Percentiles rank a stretch among this genome's conserved stretches.
phyloP scores from a whole-genome alignment of 805 yeast species.

The Isabelozyma rhagii region DNA sequence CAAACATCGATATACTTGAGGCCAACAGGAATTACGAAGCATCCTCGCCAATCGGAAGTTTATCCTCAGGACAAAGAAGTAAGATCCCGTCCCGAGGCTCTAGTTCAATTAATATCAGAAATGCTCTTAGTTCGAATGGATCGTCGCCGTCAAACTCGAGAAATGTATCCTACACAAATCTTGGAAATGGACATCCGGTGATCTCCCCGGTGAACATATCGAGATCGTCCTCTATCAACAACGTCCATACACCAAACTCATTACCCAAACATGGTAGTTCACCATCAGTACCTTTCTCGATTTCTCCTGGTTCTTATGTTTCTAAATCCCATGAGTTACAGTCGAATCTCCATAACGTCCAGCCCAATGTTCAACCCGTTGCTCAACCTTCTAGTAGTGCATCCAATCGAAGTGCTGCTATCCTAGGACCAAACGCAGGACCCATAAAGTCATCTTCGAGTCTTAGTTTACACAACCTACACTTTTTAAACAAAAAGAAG shows the following conservation, averaged over 20 bases:
- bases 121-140: conserved; percentile 13
- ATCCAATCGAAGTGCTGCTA: conserved; percentile 24
- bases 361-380: conserved; percentile 6
- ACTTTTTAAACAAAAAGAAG: conserved; percentile 31
- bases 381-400: conserved; percentile 29
- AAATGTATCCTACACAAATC: conserved; percentile 31
- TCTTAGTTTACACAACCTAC: conserved; percentile 25
- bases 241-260: background rate
- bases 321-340: conserved; percentile 6
- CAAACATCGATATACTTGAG: conserved; percentile 32
- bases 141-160: conserved; percentile 43
- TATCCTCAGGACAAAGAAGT: conserved; percentile 3
- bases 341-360: conserved; percentile 1
- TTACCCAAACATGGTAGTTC: conserved; percentile 1
- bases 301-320: conserved; percentile 6
- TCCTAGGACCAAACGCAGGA: background rate
- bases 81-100: conserved; percentile 17
- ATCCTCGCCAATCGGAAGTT: background rate
- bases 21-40: conserved; percentile 21
- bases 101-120: conserved; percentile 20
- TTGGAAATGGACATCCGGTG: conserved; percentile 5
- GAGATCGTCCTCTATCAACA: conserved; percentile 4
- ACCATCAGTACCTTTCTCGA: conserved; percentile 4
- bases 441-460: conserved; percentile 18
- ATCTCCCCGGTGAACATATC: conserved; percentile 7